phyloP scores from a whole-genome alignment of 352 stramenopile genomes.

The Phytophthora fragariae region DNA sequence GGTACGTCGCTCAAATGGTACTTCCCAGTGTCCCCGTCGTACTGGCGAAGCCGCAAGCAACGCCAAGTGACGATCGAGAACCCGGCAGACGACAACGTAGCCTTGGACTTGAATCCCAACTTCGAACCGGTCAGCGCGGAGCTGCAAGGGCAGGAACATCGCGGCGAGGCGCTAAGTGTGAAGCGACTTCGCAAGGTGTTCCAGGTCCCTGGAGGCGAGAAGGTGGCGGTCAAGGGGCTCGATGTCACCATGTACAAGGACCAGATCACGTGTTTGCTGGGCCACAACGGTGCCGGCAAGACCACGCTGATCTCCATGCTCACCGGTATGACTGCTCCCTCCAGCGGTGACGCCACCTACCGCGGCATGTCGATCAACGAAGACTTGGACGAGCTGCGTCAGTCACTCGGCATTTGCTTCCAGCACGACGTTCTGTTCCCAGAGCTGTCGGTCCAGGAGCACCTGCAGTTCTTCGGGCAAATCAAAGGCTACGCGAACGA shows the following conservation, averaged over 20 bases:
- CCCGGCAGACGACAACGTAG: constrained; percentile 30
- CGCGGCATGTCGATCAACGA: constrained; percentile 68
- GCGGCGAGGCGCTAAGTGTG: constrained; percentile 61
- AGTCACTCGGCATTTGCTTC: constrained; percentile 78
- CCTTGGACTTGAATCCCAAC: constrained; percentile 51
- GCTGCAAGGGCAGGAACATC: constrained; percentile 54
- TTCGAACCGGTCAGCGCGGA: constrained; percentile 53
- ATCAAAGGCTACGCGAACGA: constrained; percentile 60
- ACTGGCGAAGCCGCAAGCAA: constrained; percentile 30
- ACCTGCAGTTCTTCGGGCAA: constrained; percentile 69
- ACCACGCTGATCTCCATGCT: constrained; percentile 85
- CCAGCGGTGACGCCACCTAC: constrained; percentile 61
- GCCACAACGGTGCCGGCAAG: constrained; percentile 84
- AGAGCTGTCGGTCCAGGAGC: constrained; percentile 74
- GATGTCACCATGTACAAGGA: constrained; percentile 81
- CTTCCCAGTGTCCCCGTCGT: constrained; percentile 79
- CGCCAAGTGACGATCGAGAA: neutral
- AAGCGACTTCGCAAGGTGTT: constrained; percentile 83
- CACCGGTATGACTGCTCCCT: constrained; percentile 62
- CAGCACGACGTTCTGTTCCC: constrained; percentile 82
- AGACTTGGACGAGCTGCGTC: constrained; percentile 77
- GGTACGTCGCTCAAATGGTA: constrained; percentile 91
- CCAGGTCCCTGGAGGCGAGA: constrained; percentile 74
- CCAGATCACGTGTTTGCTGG: constrained; percentile 79
- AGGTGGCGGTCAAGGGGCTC: constrained; percentile 88